Conservation (phyloP, 2,329 filamentous ascomycete species). For the Beauveria bassiana region DNA sequence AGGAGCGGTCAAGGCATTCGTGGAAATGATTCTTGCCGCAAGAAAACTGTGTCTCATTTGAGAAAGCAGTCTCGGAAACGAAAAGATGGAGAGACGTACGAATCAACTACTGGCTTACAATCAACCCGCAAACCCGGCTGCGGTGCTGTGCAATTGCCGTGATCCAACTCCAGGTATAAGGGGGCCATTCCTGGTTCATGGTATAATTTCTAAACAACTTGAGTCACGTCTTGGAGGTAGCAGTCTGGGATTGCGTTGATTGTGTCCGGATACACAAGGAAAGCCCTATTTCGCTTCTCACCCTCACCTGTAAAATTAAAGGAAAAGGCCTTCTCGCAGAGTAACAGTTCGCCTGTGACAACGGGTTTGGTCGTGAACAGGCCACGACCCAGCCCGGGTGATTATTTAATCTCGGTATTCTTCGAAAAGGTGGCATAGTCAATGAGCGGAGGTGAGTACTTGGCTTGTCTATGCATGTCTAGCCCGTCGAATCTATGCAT, state of each 20-base stretch:
- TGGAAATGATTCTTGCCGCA: neutral
- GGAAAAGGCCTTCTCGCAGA: constrained; percentile 1
- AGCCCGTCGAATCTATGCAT: neutral
- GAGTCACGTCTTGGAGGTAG: neutral
- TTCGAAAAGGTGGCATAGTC: neutral
- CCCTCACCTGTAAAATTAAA: neutral
- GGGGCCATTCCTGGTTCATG: neutral
- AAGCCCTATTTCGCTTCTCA: neutral
- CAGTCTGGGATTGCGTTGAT: neutral
- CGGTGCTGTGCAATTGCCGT: neutral
- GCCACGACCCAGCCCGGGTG: neutral
- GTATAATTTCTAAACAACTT: neutral
- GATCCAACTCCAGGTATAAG: neutral
- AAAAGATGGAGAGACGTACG: neutral
- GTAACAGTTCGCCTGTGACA: neutral
- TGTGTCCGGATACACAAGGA: neutral
- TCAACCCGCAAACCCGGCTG: neutral
- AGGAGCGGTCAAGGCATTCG: neutral
- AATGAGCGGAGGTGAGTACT: neutral
- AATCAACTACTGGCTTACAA: neutral
- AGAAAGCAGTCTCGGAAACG: neutral
- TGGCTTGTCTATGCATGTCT: neutral
- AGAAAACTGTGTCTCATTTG: neutral
- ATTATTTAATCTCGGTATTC: neutral
- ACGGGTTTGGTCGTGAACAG: neutral